These are phyloP conservation scores for Exophiala oligosperma DNA, from an alignment of 2,329 filamentous ascomycete species.

Conservation along the genomic window DNA sequence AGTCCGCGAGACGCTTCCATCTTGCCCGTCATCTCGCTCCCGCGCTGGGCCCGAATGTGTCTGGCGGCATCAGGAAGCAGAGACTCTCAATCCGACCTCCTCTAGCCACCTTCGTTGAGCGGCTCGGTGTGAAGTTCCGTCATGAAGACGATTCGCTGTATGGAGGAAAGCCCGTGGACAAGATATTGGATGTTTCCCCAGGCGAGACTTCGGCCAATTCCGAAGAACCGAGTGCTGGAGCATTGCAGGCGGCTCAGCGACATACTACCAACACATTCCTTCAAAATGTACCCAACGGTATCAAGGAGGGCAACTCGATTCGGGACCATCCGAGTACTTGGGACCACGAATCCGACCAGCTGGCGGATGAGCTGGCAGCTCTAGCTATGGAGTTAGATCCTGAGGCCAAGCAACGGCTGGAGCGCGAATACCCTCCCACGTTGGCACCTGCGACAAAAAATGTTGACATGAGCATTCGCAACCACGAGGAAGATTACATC, in stretches of 20 bases:
- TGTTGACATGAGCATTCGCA: constrained; percentile 42
- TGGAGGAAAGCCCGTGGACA: constrained; percentile 16
- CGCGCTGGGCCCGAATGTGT: constrained; percentile 7
- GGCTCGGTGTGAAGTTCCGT: constrained; percentile 8
- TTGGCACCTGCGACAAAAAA: neutral
- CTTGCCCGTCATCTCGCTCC: constrained; percentile 25
- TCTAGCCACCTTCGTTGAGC: constrained; percentile 29
- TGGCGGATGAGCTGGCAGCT: constrained; percentile 44
- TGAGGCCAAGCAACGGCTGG: constrained; percentile 19
- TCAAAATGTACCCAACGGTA: constrained; percentile 7
- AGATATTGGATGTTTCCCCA: constrained; percentile 8
- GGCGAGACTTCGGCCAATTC: neutral
- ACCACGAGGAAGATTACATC: constrained; percentile 56
- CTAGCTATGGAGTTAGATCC: constrained; percentile 44
- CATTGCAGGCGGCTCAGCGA: constrained; percentile 34
- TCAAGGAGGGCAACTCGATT: constrained; percentile 37
- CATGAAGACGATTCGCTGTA: constrained; percentile 15
- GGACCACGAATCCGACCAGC: constrained; percentile 44
- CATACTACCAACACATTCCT: constrained; percentile 34
- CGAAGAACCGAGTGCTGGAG: constrained; percentile 7
- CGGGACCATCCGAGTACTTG: constrained; percentile 39
- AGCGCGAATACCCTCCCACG: neutral
- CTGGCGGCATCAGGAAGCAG: constrained; percentile 20
- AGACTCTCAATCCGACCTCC: constrained; percentile 25
- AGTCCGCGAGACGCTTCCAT: constrained; percentile 24